A percentile compares a stretch with the other conserved stretches of the same genome.
Evolutionary conservation across 2,329 filamentous ascomycete genomes (phyloP).

Genomic region (Fusarium nelsonii): DNA sequence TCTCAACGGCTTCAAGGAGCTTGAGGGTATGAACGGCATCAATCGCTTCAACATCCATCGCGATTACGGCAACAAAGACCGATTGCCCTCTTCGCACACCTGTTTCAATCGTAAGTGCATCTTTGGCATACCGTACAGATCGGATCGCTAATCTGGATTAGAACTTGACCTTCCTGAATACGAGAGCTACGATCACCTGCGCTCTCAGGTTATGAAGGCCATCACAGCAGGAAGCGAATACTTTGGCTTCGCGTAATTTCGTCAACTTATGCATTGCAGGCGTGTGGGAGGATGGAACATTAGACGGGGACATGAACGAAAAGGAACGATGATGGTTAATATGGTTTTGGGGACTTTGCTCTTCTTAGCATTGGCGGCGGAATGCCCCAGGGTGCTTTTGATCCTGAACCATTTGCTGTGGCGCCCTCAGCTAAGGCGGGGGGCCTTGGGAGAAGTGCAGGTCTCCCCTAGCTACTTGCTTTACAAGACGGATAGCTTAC

Average conservation of each 20-base stretch:
- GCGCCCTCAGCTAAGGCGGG: slow-evolving; percentile 12
- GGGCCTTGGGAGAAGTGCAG: slow-evolving; percentile 51
- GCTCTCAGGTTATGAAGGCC: slow-evolving; percentile 89
- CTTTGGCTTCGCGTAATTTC: slow-evolving; percentile 89
- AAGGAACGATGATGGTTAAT: slow-evolving; percentile 16
- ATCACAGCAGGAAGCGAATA: slow-evolving; percentile 98
- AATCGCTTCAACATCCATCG: slow-evolving; percentile 99
- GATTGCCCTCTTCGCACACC: slow-evolving; percentile 94
- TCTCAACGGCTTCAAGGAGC: slow-evolving; percentile 97
- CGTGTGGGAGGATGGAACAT: slow-evolving; percentile 26
- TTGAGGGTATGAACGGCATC: slow-evolving; percentile 99
- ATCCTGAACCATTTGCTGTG: slow-evolving; percentile 17
- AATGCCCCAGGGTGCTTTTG: slow-evolving; percentile 20
- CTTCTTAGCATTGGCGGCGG: slow-evolving; percentile 28
- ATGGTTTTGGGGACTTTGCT: slow-evolving; percentile 17
- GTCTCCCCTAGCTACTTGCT: slow-evolving; percentile 43
- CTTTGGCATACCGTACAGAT: slow-evolving; percentile 51
- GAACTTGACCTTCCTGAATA: slow-evolving; percentile 99
- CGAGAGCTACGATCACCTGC: slow-evolving; percentile 91
- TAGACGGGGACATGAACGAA: slow-evolving; percentile 31
- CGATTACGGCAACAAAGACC: slow-evolving; percentile 96
- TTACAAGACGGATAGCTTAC: slow-evolving; percentile 16
- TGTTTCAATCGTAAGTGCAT: slow-evolving; percentile 95
- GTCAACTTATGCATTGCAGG: slow-evolving; percentile 39
- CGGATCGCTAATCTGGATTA: slow-evolving; percentile 60